phyloP scores from a whole-genome alignment of 202 grass and related monocot species.

The Cymbopogon flexuosus region DNA sequence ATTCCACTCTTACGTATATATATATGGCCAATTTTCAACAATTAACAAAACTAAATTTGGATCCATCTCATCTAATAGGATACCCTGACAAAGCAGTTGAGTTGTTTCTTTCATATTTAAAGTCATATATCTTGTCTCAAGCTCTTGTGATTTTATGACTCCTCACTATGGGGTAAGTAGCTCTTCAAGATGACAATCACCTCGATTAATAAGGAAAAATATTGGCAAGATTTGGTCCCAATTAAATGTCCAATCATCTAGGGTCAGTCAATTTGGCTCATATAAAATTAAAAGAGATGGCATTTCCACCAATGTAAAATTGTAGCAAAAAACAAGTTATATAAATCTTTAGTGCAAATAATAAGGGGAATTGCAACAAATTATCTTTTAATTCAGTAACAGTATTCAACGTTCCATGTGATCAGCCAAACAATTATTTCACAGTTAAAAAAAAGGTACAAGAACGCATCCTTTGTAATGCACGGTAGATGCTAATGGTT shows the following conservation, averaged over 20 bases:
- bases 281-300: slow-evolving; percentile 3
- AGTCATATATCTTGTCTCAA: slow-evolving; percentile 26
- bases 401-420: background rate
- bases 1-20: slow-evolving; percentile 21
- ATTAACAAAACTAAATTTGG: slow-evolving; percentile 18
- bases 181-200: slow-evolving; percentile 6
- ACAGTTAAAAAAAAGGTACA: too few species aligned
- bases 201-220: slow-evolving; percentile 8
- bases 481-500: background rate
- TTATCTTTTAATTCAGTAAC: background rate
- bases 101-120: slow-evolving; percentile 22
- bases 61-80: slow-evolving; percentile 16
- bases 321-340: background rate
- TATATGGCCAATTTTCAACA: slow-evolving; percentile 8
- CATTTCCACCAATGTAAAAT: slow-evolving; percentile 8
- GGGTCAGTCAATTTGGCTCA: background rate
- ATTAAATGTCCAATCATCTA: background rate
- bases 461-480: background rate
- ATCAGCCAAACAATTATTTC: slow-evolving; percentile 7
- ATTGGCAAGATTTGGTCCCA: slow-evolving; percentile 8
- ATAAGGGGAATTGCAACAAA: background rate
- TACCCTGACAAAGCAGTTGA: slow-evolving; percentile 26
- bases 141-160: slow-evolving; percentile 6
- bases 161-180: slow-evolving; percentile 6
- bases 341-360: background rate